Conservation (phyloP, 306 rosid species). For the Vigna mungo region DNA sequence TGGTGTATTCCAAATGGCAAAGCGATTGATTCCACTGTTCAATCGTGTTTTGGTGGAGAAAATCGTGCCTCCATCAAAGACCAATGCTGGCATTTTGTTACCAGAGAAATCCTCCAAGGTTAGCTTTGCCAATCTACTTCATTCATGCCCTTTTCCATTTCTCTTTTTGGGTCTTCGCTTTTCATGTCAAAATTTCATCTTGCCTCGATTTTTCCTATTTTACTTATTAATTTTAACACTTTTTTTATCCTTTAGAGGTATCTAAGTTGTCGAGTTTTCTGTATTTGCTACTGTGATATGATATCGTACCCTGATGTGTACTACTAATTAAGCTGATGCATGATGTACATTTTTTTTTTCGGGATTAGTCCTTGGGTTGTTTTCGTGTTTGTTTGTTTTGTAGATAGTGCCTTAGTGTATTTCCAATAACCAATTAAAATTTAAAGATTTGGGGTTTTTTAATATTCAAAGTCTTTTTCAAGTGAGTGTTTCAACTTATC, state of each 20-base stretch:
- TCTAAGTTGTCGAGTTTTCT: not conserved
- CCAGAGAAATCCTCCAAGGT: slow-evolving; percentile 75
- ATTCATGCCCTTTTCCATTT: slow-evolving; percentile 28
- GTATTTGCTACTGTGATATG: not conserved
- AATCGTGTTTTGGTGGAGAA: slow-evolving; percentile 80
- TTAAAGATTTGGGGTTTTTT: not conserved
- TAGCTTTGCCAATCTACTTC: not conserved
- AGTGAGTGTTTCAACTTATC: not conserved
- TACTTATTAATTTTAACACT: not conserved
- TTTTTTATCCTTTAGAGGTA: not conserved
- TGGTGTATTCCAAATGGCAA: slow-evolving; percentile 57
- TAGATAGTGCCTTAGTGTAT: not conserved
- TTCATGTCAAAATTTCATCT: slow-evolving; percentile 29
- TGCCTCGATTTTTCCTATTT: not conserved
- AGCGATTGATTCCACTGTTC: slow-evolving; percentile 74
- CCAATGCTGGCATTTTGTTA: slow-evolving; percentile 64
- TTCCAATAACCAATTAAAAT: not conserved
- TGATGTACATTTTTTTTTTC: not conserved
- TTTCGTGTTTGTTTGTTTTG: not conserved
- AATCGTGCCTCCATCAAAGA: slow-evolving; percentile 72
- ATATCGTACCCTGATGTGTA: not conserved
- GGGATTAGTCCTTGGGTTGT: not conserved
- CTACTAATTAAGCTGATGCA: not conserved
- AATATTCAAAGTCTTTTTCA: not conserved
- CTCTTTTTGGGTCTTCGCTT: slow-evolving; percentile 10